These are phyloP conservation scores for Pinus albicaulis DNA, from an alignment of 75 land plant genomes.

Conservation along the genomic window DNA sequence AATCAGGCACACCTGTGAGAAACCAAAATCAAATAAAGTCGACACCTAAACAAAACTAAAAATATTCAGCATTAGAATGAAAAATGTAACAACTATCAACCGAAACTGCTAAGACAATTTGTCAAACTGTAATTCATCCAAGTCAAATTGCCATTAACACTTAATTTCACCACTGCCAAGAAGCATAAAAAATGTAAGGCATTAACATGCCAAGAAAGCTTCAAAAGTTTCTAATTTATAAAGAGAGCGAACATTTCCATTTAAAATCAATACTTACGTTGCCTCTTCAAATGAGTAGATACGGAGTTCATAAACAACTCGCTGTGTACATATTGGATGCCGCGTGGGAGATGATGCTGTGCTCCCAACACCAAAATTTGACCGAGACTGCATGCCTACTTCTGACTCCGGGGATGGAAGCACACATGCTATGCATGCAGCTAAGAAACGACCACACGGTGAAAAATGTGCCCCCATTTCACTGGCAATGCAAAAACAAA, in stretches of 20 bases:
- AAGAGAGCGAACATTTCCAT: background rate
- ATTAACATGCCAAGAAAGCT: background rate
- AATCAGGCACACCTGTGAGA: background rate
- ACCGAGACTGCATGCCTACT: constrained; percentile 32
- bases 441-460: constrained; percentile 93
- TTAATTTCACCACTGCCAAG: background rate
- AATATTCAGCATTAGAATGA: background rate
- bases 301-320: constrained; percentile 91
- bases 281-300: constrained; percentile 90
- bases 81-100: background rate
- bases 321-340: constrained; percentile 85
- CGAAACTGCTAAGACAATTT: background rate
- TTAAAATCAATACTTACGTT: constrained; percentile 39
- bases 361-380: constrained; percentile 28
- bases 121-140: background rate
- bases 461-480: constrained; percentile 99
- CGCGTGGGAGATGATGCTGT: constrained; percentile 78
- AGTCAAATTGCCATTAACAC: background rate
- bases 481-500: constrained; percentile 35
- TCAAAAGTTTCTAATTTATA: background rate
- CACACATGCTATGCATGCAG: constrained; percentile 94
- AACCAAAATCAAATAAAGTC: background rate
- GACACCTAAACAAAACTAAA: background rate
- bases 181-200: too few relatives aligned
- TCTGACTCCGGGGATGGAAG: constrained; percentile 68